Evolutionary conservation across 257 asterid species (phyloP).

Genomic region (Solanum piurae): DNA sequence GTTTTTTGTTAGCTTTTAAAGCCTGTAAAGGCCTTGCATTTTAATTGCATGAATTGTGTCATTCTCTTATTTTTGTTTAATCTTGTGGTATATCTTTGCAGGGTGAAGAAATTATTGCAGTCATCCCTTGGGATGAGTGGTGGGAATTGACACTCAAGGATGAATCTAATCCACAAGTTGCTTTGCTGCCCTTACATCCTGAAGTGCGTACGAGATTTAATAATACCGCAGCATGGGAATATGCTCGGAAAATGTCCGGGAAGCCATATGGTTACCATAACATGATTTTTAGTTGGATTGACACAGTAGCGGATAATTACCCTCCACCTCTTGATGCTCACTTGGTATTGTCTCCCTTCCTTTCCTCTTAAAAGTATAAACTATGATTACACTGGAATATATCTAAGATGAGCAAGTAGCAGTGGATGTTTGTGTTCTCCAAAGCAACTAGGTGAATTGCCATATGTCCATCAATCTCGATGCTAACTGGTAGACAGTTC

Average conservation of each 20-base stretch:
- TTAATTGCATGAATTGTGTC: neutral
- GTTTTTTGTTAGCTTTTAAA: neutral
- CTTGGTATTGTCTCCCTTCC: conserved; percentile 53
- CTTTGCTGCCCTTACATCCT: conserved; percentile 86
- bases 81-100: conserved; percentile 15
- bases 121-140: conserved; percentile 95
- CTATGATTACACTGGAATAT: neutral
- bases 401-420: neutral
- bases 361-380: neutral
- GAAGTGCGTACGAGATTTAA: conserved; percentile 76
- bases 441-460: neutral
- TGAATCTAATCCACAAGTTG: conserved; percentile 86
- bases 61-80: neutral
- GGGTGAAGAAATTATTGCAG: conserved; percentile 93
- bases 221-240: conserved; percentile 85
- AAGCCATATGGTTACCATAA: conserved; percentile 98
- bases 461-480: neutral
- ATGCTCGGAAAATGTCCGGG: conserved; percentile 82
- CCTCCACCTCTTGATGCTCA: conserved; percentile 99
- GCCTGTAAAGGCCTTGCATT: neutral
- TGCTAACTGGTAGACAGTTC: neutral
- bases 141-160: conserved; percentile 85
- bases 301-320: conserved; percentile 82
- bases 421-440: neutral
- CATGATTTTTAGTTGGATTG: conserved; percentile 99